A percentile compares a stretch with the other conserved stretches of the same genome.
phyloP scores from a whole-genome alignment of 768 basidiomycete species.

The Dendrothele bispora region DNA sequence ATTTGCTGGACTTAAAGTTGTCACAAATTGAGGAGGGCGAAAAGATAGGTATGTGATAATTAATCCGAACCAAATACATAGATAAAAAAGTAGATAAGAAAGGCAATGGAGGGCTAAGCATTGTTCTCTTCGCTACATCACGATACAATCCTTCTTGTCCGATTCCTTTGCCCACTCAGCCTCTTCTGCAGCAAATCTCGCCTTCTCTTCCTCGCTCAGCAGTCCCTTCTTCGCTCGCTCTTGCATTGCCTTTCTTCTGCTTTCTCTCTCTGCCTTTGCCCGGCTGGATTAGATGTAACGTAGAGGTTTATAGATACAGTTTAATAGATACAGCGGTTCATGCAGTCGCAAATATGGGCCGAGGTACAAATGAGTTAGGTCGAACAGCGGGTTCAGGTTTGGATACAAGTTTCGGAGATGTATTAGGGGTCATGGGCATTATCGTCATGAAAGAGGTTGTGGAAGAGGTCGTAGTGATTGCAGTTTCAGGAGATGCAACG shows the following conservation, averaged over 20 bases:
- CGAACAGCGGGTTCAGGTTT: constrained; percentile 32
- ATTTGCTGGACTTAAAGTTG: too few species aligned
- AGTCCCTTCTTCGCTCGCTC: constrained; percentile 74
- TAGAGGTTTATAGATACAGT: constrained; percentile 18
- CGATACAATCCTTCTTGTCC: constrained; percentile 33
- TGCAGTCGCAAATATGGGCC: constrained; percentile 64
- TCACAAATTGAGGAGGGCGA: too few species aligned
- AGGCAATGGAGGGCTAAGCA: too few species aligned
- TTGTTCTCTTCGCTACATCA: constrained; percentile 49
- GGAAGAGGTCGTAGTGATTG: constrained; percentile 12
- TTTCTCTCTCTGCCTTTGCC: constrained; percentile 73
- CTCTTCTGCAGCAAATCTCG: constrained; percentile 45
- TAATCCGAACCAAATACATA: too few species aligned
- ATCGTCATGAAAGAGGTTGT: constrained; percentile 10
- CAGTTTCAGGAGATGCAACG: constrained; percentile 16
- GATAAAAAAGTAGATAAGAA: too few species aligned
- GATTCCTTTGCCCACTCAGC: constrained; percentile 32
- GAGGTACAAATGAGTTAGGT: constrained; percentile 59
- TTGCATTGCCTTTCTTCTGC: constrained; percentile 66
- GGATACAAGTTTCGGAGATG: constrained; percentile 30
- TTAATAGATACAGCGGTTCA: constrained; percentile 40
- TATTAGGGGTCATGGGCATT: constrained; percentile 25
- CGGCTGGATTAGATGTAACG: constrained; percentile 50
- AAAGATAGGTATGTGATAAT: too few species aligned
- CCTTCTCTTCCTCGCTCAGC: constrained; percentile 55